These are phyloP conservation scores for Ceratocystis papillata DNA, from an alignment of 2,329 filamentous ascomycete species.

Conservation along the genomic window DNA sequence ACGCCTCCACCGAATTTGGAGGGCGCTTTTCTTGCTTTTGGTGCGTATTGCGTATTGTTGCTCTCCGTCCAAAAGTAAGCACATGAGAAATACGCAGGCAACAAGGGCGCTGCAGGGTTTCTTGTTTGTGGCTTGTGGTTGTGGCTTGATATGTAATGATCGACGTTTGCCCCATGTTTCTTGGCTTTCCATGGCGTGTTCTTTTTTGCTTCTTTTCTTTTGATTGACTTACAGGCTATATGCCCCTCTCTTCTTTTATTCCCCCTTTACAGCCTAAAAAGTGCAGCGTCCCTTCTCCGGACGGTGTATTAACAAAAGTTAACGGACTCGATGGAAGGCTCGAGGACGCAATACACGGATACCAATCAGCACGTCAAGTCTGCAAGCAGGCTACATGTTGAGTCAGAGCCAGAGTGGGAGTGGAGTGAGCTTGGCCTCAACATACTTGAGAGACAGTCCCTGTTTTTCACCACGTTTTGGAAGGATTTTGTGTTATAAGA, in stretches of 20 bases:
- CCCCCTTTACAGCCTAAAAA: neutral
- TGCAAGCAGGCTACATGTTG: too few species aligned
- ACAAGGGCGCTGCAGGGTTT: neutral
- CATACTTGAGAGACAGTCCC: conserved; percentile 1
- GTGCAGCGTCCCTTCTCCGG: neutral
- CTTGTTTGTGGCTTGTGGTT: neutral
- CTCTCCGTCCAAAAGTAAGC: neutral
- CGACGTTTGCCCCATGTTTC: conserved; percentile 3
- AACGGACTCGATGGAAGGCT: too few species aligned
- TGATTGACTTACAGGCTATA: neutral
- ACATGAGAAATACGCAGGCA: neutral
- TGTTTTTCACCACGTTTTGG: conserved; percentile 7
- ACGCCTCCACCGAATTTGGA: neutral
- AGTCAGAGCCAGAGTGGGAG: neutral
- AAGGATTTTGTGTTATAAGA: conserved; percentile 8
- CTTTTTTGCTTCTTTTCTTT: conserved; percentile 6
- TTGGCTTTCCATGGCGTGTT: conserved; percentile 12
- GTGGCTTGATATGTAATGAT: conserved; percentile 11
- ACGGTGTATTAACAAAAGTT: neutral
- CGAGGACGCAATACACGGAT: too few species aligned
- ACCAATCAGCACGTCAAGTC: too few species aligned
- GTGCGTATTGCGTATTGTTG: neutral
- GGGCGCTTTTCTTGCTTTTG: neutral
- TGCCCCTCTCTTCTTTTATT: neutral
- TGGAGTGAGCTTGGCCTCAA: neutral